Percentiles rank a stretch among this genome's conserved stretches.
Conservation (phyloP, 345 rosid species). For the Citrus sp. region DNA sequence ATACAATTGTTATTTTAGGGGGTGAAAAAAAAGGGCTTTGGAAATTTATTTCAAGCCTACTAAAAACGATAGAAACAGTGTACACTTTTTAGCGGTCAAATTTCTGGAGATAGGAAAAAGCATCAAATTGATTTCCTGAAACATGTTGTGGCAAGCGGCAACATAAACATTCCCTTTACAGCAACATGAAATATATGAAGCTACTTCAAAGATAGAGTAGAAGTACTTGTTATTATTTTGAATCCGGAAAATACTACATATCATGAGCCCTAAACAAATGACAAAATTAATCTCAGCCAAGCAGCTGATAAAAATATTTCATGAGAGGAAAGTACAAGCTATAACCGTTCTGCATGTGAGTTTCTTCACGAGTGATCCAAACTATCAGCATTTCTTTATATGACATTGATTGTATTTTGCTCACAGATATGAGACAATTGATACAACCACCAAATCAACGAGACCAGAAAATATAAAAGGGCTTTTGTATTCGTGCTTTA, state of each 20-base stretch:
- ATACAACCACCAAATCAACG: constrained; percentile 29
- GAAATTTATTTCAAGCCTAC: too few species aligned
- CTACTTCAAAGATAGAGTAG: too few species aligned
- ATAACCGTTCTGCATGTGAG: not conserved
- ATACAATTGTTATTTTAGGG: too few species aligned
- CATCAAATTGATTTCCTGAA: too few species aligned
- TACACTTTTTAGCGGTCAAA: too few species aligned
- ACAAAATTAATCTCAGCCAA: not conserved
- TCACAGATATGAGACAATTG: constrained; percentile 8
- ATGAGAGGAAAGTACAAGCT: not conserved
- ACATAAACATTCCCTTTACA: too few species aligned
- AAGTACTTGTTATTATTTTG: not conserved
- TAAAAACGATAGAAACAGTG: too few species aligned
- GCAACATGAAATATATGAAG: too few species aligned
- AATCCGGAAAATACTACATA: not conserved
- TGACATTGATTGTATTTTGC: constrained; percentile 11
- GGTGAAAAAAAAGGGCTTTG: too few species aligned
- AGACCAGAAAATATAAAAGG: constrained; percentile 15
- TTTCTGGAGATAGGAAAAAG: too few species aligned
- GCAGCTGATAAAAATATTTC: not conserved
- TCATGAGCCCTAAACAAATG: not conserved
- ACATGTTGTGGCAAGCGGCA: too few species aligned
- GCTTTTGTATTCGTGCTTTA: constrained; percentile 20
- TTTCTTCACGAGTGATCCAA: constrained; percentile 8
- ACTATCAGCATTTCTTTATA: constrained; percentile 16